Evolutionary conservation across 1,284 basidiomycete genomes (phyloP).

Genomic region (Rhodotorula glutinis): DNA sequence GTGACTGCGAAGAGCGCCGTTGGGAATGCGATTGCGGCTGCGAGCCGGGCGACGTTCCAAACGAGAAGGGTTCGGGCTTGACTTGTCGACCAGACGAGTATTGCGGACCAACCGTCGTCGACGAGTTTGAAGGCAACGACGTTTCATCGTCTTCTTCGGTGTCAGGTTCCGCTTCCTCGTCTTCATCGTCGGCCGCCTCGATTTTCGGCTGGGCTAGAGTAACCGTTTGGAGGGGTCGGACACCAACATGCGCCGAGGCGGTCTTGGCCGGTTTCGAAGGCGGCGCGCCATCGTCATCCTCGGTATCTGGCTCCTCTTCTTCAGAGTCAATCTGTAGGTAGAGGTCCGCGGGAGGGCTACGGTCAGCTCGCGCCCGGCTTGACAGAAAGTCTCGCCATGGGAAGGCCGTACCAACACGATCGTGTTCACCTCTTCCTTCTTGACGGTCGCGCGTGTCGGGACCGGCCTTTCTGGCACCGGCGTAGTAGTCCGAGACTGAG

Average conservation of each 20-base stretch:
- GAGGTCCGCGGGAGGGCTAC: background rate
- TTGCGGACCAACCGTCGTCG: background rate
- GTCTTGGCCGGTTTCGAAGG: background rate
- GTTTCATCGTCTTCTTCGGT: slow-evolving; percentile 14
- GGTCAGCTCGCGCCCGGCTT: too few relatives aligned
- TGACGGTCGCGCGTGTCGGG: background rate
- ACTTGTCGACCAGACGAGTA: background rate
- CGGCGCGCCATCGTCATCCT: slow-evolving; percentile 1
- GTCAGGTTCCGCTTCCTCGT: slow-evolving; percentile 28
- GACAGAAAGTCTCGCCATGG: too few relatives aligned
- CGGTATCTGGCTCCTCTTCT: slow-evolving; percentile 7
- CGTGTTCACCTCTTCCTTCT: background rate
- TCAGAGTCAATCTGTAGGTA: background rate
- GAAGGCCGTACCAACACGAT: background rate
- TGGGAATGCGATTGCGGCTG: too few relatives aligned
- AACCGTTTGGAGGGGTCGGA: too few relatives aligned
- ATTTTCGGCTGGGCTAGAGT: background rate
- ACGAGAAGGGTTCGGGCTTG: background rate
- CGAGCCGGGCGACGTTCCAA: background rate
- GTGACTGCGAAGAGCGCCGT: background rate
- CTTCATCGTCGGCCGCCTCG: slow-evolving; percentile 4
- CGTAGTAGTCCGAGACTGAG: background rate
- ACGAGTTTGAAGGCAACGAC: background rate
- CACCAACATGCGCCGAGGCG: too few relatives aligned
- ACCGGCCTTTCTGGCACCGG: background rate